Evolutionary conservation across 345 rosid genomes (phyloP), one percentile per base, ranked within the genome.

Genomic region (Ceriops tagal): DNA sequence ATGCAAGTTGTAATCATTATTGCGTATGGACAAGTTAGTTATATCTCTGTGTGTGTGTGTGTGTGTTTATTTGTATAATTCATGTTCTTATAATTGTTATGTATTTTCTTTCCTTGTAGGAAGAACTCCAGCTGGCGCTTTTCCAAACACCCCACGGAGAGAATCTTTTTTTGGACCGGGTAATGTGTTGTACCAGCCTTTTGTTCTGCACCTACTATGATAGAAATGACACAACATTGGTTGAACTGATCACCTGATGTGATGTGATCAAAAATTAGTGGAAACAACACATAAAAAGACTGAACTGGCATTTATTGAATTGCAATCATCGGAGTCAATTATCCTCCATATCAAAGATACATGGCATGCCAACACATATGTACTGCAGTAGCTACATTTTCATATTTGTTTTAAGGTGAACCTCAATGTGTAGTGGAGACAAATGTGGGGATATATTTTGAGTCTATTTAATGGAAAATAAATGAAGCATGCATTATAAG

Each of bases 91-190:
- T 53, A 65, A 56, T 59, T 16, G 34, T 65, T 26, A n/a, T 28
- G 56, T 6, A 22, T 7, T 32, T 71, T 63, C n/a, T 67, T 62
- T 16, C 52, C 75, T 62, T 81, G 70, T 58, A 90, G 97, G 98
- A 93, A 82, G 97, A 93, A 75, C 98, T 93, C 74, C 87, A 78
- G 27, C 59, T 93, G 53, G 98, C 98, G 8, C 66, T 93, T 37
- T 77, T 93, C 71, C 84, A 83, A 68, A 76, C 88, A 76, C 77
- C 86, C 4, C 52, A 22, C 6, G 85, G 89, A 24, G 97, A 86
- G 82, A 89, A 89, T 78, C 91, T 93, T 58, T 91, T 93, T 78
- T 83, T 91, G 13, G 98, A 90, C 59, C 74, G 93, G 97, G 98
- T 93, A 78, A 83, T 79, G 68, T 49, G 31, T 49, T 70, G 53